Conservation (phyloP, 2,329 filamentous ascomycete genomes). For the Sporothrix pallida region DNA sequence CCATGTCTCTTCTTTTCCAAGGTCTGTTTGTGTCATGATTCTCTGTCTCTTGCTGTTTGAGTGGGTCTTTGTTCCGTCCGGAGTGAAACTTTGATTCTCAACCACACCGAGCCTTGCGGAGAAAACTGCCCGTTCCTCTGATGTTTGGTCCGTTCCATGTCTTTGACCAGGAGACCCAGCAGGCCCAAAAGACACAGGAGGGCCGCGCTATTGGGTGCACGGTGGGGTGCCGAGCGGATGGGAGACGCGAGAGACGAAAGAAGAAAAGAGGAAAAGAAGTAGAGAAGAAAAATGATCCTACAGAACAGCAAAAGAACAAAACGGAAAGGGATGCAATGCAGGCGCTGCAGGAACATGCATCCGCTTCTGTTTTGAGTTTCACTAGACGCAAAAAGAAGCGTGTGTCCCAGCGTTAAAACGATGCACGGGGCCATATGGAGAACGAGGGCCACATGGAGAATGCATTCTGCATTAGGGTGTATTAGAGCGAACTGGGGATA, state of each 20-base stretch:
- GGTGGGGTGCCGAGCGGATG: constrained; percentile 11
- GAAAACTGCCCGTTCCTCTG: constrained; percentile 10
- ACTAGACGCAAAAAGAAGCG: background rate
- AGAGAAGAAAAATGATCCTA: background rate
- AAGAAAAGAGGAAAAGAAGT: background rate
- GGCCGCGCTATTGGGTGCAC: background rate
- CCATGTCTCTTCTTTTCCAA: background rate
- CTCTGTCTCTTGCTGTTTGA: background rate
- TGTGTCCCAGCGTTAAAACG: background rate
- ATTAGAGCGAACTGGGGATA: no score
- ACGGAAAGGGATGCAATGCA: background rate
- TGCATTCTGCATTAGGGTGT: no score
- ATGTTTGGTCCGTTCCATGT: constrained; percentile 5
- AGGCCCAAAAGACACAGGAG: background rate
- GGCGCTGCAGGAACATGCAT: constrained; percentile 1
- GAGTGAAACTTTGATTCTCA: background rate
- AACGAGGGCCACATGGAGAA: constrained; percentile 6
- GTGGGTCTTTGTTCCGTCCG: background rate
- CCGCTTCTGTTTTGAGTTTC: constrained; percentile 1
- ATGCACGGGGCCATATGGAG: constrained; percentile 8
- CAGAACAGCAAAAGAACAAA: background rate
- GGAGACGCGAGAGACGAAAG: background rate
- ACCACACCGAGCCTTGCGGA: constrained; percentile 22
- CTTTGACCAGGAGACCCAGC: background rate
- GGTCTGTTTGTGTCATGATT: background rate